Percentiles rank a stretch among this genome's conserved stretches.
phyloP scores from a whole-genome alignment of 1,139 yeast genomes.

The Kodamaea sp. region DNA sequence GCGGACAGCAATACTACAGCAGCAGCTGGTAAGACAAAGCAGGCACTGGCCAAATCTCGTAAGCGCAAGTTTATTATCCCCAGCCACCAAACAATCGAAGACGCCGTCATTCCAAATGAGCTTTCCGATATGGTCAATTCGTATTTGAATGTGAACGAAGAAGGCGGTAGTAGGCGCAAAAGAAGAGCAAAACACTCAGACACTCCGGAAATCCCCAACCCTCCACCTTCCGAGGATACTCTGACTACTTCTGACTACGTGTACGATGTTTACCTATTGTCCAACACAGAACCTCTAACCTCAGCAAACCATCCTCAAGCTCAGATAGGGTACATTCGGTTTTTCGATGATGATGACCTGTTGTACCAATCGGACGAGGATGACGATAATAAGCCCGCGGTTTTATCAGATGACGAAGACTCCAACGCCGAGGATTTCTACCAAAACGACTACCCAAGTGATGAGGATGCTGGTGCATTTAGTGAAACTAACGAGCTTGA shows the following conservation, averaged over 20 bases:
- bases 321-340: constrained; percentile 65
- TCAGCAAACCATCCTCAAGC: constrained; percentile 49
- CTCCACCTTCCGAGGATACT: constrained; percentile 17
- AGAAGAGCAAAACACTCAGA: constrained; percentile 9
- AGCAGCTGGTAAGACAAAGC: not conserved
- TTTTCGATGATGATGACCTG: constrained; percentile 58
- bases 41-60: constrained; percentile 1
- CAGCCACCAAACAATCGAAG: constrained; percentile 39
- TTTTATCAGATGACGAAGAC: constrained; percentile 43
- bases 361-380: constrained; percentile 53
- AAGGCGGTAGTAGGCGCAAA: constrained; percentile 6
- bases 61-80: constrained; percentile 38
- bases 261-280: constrained; percentile 73
- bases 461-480: constrained; percentile 62
- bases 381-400: constrained; percentile 37
- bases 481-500: constrained; percentile 31
- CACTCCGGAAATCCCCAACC: not conserved
- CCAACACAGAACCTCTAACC: constrained; percentile 38
- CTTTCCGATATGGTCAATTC: constrained; percentile 68
- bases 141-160: constrained; percentile 38
- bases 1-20: not conserved
- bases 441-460: constrained; percentile 93
- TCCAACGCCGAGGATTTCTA: constrained; percentile 83
- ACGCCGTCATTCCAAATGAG: constrained; percentile 53
- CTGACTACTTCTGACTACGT: constrained; percentile 72